Evolutionary conservation across 2,329 filamentous ascomycete genomes (phyloP), one percentile per base, ranked within the genome.

Genomic region (Graphiopsis chlorocephala): DNA sequence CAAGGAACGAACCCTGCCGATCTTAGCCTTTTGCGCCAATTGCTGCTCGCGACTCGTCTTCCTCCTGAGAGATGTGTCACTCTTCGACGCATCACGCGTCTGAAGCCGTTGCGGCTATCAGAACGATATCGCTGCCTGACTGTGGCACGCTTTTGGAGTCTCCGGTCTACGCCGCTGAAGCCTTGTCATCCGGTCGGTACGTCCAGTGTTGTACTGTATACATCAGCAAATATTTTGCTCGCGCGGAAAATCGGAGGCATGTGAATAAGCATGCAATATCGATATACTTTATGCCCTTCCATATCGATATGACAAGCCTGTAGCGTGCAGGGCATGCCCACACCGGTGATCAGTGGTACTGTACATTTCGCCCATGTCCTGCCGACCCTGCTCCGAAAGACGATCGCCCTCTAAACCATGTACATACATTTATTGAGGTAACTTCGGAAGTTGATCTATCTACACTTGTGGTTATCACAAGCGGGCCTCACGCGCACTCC

Each of bases 401-500:
- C 52, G 42, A 61, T 61, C 57, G 58, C 12, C 42, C 20, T 50
- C n/a, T 45, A 45, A 45, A 45, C 38, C 38, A 45, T 45, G 14
- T 25, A 12, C 26, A 48, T 48, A 23, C 35, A 33, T 61, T 31
- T 23, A 4, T 47, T 61, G 59, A 48, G 38, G n/a, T 48, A 33
- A 23, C 45, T 35, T 61, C 58, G 58, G 58, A 31, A 12, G 26
- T 61, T 35, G 20, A 53, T 28, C 31, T 20, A 15, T 33, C 31
- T n/a, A n/a, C n/a, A n/a, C n/a, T n/a, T n/a, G n/a, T 26, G 3
- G 23, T 28, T 26, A 50, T 28, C 23, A 50, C 57, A 52, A 62
- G 60, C 48, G 60, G 60, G 31, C 60, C 60, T 55, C 60, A 62
- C 60, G 48, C 60, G 60, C 60, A 62, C 60, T 62, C 60, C 60